phyloP scores from a whole-genome alignment of 495 filamentous ascomycete genomes.

The Paragyromitra xinjiangensis region DNA sequence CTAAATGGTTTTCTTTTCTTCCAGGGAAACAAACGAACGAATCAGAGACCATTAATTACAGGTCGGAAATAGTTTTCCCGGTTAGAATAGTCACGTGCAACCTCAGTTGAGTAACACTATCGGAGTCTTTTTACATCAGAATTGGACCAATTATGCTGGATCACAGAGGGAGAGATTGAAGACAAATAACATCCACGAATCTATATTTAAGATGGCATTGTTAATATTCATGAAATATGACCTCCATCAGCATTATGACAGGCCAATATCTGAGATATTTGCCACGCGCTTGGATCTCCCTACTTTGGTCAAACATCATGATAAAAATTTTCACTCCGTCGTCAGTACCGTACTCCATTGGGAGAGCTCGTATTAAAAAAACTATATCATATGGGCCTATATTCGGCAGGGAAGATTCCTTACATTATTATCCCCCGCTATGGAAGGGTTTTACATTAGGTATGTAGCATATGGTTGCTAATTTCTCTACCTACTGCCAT shows the following conservation, averaged over 20 bases:
- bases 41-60: not conserved
- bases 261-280: conserved; percentile 11
- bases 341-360: not conserved
- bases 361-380: conserved; percentile 1
- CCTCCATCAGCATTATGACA: not conserved
- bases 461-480: not conserved
- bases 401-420: conserved; percentile 7
- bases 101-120: not conserved
- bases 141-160: not conserved
- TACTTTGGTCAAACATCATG: conserved; percentile 12
- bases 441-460: not conserved
- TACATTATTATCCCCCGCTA: conserved; percentile 3
- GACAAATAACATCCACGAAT: not conserved
- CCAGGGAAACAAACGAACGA: not conserved
- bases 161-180: not conserved
- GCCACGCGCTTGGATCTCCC: conserved; percentile 30
- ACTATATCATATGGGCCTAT: conserved; percentile 13
- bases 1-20: not conserved
- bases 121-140: not conserved
- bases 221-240: not conserved
- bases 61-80: not conserved
- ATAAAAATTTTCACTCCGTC: conserved; percentile 6
- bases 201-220: not conserved
- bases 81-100: not conserved
- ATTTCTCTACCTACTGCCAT: not conserved